Evolutionary conservation across 345 rosid species (phyloP).

Genomic region (Aquilaria malaccensis): DNA sequence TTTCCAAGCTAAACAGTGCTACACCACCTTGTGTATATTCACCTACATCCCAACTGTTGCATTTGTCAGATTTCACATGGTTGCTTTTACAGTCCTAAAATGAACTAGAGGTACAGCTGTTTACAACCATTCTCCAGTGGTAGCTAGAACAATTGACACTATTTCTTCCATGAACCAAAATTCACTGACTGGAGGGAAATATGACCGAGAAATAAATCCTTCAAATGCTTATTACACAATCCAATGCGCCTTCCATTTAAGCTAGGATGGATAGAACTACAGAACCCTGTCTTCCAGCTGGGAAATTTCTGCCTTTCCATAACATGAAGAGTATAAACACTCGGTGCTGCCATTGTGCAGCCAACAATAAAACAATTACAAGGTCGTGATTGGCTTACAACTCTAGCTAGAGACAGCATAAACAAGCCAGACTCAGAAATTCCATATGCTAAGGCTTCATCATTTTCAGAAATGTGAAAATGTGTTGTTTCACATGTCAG

Average conservation of each 20-base stretch:
- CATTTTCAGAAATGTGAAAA: constrained; percentile 31
- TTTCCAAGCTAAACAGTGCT: background rate
- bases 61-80: background rate
- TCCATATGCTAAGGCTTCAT: constrained; percentile 64
- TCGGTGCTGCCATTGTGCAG: constrained; percentile 58
- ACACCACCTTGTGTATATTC: background rate
- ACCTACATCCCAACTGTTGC: background rate
- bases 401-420: constrained; percentile 62
- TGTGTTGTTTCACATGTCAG: constrained; percentile 27
- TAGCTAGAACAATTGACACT: background rate
- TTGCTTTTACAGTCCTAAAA: background rate
- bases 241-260: constrained; percentile 75
- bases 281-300: constrained; percentile 89
- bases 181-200: constrained; percentile 80
- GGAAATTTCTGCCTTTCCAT: constrained; percentile 96
- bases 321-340: constrained; percentile 71
- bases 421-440: constrained; percentile 56
- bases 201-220: constrained; percentile 58
- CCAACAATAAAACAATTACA: constrained; percentile 75
- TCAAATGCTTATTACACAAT: constrained; percentile 64
- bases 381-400: constrained; percentile 60
- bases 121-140: background rate
- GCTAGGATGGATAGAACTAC: constrained; percentile 76
- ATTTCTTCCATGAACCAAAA: constrained; percentile 67
- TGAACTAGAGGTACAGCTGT: background rate